Conservation (phyloP, 306 rosid species). For the Rubus idaeus region DNA sequence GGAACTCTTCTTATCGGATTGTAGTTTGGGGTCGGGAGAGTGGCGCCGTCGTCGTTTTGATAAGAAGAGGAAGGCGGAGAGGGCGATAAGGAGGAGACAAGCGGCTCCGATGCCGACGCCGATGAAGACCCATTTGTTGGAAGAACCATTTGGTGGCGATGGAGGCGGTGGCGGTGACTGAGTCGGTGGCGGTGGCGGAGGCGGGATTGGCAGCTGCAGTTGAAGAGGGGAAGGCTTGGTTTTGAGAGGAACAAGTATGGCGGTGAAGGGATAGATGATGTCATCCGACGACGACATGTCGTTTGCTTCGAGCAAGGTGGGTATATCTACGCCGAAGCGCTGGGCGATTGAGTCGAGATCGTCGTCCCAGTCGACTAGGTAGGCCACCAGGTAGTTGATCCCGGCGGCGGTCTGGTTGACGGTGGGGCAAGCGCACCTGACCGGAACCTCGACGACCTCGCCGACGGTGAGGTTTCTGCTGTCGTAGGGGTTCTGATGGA, state of each 20-base stretch:
- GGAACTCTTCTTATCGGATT: not conserved
- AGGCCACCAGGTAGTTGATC: constrained; percentile 47
- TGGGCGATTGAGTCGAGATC: constrained; percentile 25
- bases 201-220: not conserved
- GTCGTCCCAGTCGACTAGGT: constrained; percentile 37
- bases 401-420: constrained; percentile 42
- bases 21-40: not conserved
- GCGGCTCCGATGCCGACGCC: constrained; percentile 49
- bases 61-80: constrained; percentile 23
- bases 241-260: constrained; percentile 48
- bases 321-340: constrained; percentile 30
- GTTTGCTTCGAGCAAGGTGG: constrained; percentile 47
- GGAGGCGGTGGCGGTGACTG: not conserved
- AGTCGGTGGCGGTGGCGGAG: constrained; percentile 23
- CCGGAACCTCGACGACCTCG: constrained; percentile 38
- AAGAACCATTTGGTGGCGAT: not conserved
- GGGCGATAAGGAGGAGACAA: constrained; percentile 12
- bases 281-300: constrained; percentile 11
- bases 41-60: not conserved
- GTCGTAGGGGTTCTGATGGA: constrained; percentile 36
- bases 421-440: constrained; percentile 71
- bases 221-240: not conserved
- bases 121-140: constrained; percentile 49
- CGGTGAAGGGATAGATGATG: constrained; percentile 44
- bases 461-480: constrained; percentile 14